A percentile compares a stretch with the other conserved stretches of the same genome.
These are phyloP conservation scores for Pseudoscleropodium purum DNA, from an alignment of 225 moss, liverwort and hornwort species.

Conservation along the genomic window DNA sequence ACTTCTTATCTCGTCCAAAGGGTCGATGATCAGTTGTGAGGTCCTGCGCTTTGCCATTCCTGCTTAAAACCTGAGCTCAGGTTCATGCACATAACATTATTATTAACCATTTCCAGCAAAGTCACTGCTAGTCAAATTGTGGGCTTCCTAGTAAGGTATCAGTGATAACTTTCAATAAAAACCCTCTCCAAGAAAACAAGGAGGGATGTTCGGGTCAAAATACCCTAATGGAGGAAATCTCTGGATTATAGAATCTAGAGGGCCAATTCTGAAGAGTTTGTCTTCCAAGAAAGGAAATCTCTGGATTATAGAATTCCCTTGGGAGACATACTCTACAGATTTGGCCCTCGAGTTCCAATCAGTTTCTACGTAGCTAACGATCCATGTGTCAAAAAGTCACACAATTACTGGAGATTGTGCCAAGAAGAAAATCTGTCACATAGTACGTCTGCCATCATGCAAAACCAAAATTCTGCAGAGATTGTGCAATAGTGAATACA, in stretches of 20 bases:
- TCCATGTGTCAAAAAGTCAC: neutral
- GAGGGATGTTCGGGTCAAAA: neutral
- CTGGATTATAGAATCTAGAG: neutral
- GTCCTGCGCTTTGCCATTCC: conserved; percentile 71
- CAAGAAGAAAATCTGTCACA: neutral
- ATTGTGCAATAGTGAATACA: neutral
- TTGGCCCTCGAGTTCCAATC: neutral
- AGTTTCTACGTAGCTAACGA: neutral
- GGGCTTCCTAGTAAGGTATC: neutral
- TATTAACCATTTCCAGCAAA: neutral
- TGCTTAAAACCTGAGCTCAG: conserved; percentile 63
- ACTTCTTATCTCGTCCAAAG: conserved; percentile 57
- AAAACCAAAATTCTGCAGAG: neutral
- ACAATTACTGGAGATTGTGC: neutral
- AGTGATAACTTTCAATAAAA: neutral
- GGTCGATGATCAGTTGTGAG: conserved; percentile 85
- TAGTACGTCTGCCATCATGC: neutral
- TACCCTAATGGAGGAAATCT: too few relatives aligned
- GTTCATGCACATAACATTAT: neutral
- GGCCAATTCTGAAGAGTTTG: neutral
- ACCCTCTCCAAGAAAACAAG: neutral
- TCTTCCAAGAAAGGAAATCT: neutral
- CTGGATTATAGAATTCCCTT: neutral
- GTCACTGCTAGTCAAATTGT: neutral
- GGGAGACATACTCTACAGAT: neutral